Percentiles rank a stretch among this genome's conserved stretches.
phyloP scores from a whole-genome alignment of 2,329 filamentous ascomycete genomes.

The Penicillium sp. region DNA sequence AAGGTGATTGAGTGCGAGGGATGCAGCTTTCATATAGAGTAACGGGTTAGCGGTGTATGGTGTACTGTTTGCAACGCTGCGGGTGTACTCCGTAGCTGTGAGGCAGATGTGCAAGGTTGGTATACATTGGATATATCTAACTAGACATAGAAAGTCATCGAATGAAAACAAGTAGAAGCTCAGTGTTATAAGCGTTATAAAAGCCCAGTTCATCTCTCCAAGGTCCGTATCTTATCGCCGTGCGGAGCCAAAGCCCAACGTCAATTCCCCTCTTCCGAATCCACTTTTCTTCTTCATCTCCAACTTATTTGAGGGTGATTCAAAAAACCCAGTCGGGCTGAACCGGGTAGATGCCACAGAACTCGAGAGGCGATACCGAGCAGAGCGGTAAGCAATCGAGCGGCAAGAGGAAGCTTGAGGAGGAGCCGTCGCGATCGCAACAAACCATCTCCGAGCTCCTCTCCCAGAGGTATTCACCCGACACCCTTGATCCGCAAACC shows the following conservation, averaged over 20 bases:
- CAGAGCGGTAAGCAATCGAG: constrained; percentile 43
- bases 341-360: constrained; percentile 45
- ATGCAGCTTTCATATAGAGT: too few relatives aligned
- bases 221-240: constrained; percentile 24
- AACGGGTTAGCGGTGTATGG: too few relatives aligned
- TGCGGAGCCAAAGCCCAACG: constrained; percentile 19
- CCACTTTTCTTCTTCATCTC: constrained; percentile 3
- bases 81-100: neutral
- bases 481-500: constrained; percentile 28
- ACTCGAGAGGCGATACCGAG: constrained; percentile 36
- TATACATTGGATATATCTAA: neutral
- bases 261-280: constrained; percentile 18
- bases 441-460: constrained; percentile 47
- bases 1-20: too few relatives aligned
- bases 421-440: constrained; percentile 36
- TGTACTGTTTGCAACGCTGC: neutral
- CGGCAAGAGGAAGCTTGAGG: constrained; percentile 42
- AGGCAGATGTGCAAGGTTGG: neutral
- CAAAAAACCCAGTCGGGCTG: constrained; percentile 21
- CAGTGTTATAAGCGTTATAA: neutral
- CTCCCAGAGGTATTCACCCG: constrained; percentile 28
- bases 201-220: neutral
- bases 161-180: neutral
- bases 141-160: neutral
- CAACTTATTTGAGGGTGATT: neutral